Conservation (phyloP, 805 yeast species). For the Pichia manshurica region DNA sequence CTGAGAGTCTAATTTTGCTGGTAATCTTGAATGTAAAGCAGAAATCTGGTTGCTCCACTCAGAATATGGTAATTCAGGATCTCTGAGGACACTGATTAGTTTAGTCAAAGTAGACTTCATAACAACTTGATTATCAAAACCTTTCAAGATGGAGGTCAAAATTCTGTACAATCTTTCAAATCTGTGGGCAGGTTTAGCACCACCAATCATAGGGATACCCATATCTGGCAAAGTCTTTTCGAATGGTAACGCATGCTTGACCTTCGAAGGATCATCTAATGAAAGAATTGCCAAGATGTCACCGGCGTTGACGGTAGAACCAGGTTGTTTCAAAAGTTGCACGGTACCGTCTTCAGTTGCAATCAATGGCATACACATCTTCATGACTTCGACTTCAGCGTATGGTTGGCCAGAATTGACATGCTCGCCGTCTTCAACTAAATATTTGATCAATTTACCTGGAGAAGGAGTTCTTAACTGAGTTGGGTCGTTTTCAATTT, state of each 20-base stretch:
- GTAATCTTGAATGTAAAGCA: constrained; percentile 88
- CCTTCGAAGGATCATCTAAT: constrained; percentile 94
- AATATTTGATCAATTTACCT: constrained; percentile 89
- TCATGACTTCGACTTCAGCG: constrained; percentile 99
- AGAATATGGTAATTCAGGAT: constrained; percentile 82
- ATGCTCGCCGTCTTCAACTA: constrained; percentile 95
- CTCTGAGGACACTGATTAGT: constrained; percentile 65
- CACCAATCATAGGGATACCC: constrained; percentile 78
- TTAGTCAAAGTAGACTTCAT: constrained; percentile 77
- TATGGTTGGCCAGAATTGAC: constrained; percentile 85
- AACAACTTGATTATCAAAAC: constrained; percentile 93
- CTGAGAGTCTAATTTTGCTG: constrained; percentile 65
- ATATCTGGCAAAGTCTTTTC: constrained; percentile 89
- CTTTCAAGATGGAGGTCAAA: constrained; percentile 74
- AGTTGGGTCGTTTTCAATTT: constrained; percentile 96
- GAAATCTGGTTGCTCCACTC: constrained; percentile 85
- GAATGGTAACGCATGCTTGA: constrained; percentile 91
- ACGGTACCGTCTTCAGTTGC: constrained; percentile 92
- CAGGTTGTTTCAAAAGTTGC: constrained; percentile 94
- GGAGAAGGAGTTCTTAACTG: constrained; percentile 98
- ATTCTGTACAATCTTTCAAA: constrained; percentile 54
- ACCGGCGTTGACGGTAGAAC: constrained; percentile 94
- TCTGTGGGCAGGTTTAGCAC: constrained; percentile 77
- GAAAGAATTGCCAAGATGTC: constrained; percentile 93
- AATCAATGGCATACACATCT: constrained; percentile 97